Percentiles rank a stretch among this genome's conserved stretches.
phyloP scores from a whole-genome alignment of 768 basidiomycete species.

The Candolleomyces aberdarensis region DNA sequence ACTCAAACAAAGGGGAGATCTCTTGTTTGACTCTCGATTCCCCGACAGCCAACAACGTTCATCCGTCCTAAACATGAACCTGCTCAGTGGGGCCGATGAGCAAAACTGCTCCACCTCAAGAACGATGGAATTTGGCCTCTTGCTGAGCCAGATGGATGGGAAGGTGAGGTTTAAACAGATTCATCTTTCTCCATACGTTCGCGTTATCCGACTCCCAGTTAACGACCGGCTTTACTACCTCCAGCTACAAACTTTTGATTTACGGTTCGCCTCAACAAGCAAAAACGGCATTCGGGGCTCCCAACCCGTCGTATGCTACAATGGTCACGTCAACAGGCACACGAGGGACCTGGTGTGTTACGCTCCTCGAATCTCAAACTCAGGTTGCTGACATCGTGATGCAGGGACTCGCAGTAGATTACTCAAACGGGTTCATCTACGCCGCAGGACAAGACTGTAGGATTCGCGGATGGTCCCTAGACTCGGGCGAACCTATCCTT shows the following conservation, averaged over 20 bases:
- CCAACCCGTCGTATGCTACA: constrained; percentile 43
- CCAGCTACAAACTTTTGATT: constrained; percentile 61
- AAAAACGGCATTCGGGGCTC: constrained; percentile 18
- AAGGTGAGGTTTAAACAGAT: constrained; percentile 36
- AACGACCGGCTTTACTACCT: neutral
- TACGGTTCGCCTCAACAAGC: constrained; percentile 43
- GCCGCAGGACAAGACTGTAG: constrained; percentile 65
- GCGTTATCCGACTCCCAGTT: neutral
- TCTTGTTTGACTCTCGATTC: constrained; percentile 39
- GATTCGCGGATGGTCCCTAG: constrained; percentile 69
- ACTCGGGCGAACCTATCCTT: constrained; percentile 42
- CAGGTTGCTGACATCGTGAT: constrained; percentile 4
- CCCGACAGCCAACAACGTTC: constrained; percentile 23
- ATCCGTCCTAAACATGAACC: constrained; percentile 53
- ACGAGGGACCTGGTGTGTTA: constrained; percentile 47
- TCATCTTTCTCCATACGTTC: neutral
- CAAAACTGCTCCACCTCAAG: neutral
- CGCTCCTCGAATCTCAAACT: neutral
- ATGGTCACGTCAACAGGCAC: constrained; percentile 58
- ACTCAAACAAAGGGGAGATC: constrained; percentile 28
- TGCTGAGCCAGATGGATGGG: constrained; percentile 60
- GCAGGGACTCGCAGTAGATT: constrained; percentile 63
- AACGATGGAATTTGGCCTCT: constrained; percentile 25
- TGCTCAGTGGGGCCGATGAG: constrained; percentile 42
- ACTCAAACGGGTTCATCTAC: constrained; percentile 55